Evolutionary conservation across 768 basidiomycete species (phyloP).

Genomic region (Hygrocybe punicea): DNA sequence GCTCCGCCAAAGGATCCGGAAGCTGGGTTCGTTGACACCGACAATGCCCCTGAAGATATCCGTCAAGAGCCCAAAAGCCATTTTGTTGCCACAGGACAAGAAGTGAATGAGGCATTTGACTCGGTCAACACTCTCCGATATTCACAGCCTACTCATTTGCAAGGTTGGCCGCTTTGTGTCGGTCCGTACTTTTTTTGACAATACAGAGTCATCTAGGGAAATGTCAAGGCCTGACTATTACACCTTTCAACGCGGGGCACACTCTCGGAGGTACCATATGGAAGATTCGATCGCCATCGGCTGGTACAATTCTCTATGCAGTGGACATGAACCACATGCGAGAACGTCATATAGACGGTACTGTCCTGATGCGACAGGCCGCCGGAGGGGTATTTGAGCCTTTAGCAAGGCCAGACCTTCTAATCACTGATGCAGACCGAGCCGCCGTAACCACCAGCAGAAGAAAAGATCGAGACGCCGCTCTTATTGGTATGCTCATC

Average conservation of each 20-base stretch:
- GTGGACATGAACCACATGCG: constrained; percentile 95
- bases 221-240: constrained; percentile 89
- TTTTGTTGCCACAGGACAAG: constrained; percentile 72
- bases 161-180: constrained; percentile 54
- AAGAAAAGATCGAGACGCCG: constrained; percentile 84
- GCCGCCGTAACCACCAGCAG: constrained; percentile 80
- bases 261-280: constrained; percentile 95
- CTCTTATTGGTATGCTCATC: constrained; percentile 66
- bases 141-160: constrained; percentile 91
- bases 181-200: neutral
- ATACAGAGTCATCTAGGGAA: constrained; percentile 64
- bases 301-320: constrained; percentile 92
- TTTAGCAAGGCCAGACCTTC: constrained; percentile 82
- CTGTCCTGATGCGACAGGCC: constrained; percentile 73
- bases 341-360: constrained; percentile 93
- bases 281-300: constrained; percentile 97
- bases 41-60: constrained; percentile 25
- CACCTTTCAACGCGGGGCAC: constrained; percentile 93
- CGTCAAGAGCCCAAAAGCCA: constrained; percentile 42
- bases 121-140: constrained; percentile 88
- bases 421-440: constrained; percentile 91
- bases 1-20: constrained; percentile 24
- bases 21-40: constrained; percentile 26
- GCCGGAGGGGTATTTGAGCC: constrained; percentile 83
- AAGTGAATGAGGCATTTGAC: constrained; percentile 92